A percentile compares a stretch with the other conserved stretches of the same genome.
These are phyloP conservation scores for Neofusicoccum ribis DNA, from an alignment of 2,329 filamentous ascomycete genomes.

Conservation along the genomic window DNA sequence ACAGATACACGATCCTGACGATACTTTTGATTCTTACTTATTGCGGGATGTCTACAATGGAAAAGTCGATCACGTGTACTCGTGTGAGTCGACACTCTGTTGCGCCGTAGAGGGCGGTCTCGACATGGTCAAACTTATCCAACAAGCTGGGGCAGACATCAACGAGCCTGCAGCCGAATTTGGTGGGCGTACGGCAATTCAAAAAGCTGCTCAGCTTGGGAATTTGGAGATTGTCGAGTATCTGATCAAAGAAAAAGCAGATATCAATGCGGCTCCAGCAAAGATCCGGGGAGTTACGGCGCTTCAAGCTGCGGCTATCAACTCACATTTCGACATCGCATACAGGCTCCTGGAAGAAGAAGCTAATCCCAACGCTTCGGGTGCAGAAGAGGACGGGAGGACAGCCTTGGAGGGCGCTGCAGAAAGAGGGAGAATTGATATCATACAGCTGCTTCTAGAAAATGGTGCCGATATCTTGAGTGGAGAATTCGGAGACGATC, in stretches of 20 bases:
- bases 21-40: too few relatives aligned
- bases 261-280: background rate
- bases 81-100: background rate
- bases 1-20: too few relatives aligned
- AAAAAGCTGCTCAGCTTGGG: too few relatives aligned
- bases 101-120: background rate
- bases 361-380: background rate
- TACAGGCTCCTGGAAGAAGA: background rate
- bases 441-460: background rate
- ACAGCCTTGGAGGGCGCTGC: background rate
- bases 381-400: background rate
- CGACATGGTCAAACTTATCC: background rate
- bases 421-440: background rate
- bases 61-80: too few relatives aligned
- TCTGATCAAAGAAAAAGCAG: background rate
- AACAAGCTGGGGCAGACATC: background rate
- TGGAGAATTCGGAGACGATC: background rate
- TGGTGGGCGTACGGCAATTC: background rate
- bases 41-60: too few relatives aligned
- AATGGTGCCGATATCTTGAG: background rate
- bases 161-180: background rate
- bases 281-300: background rate
- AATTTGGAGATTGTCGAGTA: background rate
- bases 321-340: background rate
- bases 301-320: background rate